Conservation (phyloP, 2,329 filamentous ascomycete species). For the Ascochyta viciae-villosae region DNA sequence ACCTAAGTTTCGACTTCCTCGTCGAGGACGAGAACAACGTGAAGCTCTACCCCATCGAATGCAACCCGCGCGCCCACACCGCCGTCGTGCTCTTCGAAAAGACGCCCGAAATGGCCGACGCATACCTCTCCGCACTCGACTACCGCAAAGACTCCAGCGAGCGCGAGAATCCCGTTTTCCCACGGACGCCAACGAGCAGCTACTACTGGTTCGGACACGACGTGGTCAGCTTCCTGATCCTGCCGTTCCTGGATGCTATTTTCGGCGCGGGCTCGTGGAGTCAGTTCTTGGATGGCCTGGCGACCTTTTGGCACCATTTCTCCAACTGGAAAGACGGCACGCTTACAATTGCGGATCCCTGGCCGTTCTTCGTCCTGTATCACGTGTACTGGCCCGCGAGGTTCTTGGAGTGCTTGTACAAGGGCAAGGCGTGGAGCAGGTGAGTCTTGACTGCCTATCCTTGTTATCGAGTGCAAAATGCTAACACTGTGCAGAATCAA, state of each 20-base stretch:
- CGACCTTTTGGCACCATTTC: conserved; percentile 52
- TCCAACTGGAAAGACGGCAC: conserved; percentile 59
- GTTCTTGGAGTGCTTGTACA: conserved; percentile 57
- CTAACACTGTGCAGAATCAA: conserved; percentile 59
- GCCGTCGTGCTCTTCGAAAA: conserved; percentile 67
- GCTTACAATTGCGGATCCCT: conserved; percentile 57
- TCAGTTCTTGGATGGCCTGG: conserved; percentile 33
- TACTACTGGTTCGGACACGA: conserved; percentile 76
- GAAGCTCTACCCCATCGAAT: conserved; percentile 71
- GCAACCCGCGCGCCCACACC: conserved; percentile 73
- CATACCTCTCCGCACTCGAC: conserved; percentile 37
- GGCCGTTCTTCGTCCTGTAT: conserved; percentile 60
- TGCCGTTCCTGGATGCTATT: conserved; percentile 41
- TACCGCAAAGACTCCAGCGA: conserved; percentile 17
- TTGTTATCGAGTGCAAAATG: background rate
- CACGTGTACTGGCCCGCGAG: conserved; percentile 61
- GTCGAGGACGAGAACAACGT: conserved; percentile 54
- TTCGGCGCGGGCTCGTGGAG: conserved; percentile 24
- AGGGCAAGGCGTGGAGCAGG: conserved; percentile 63
- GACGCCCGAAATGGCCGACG: conserved; percentile 36
- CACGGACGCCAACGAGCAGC: conserved; percentile 29
- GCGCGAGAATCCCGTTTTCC: conserved; percentile 22
- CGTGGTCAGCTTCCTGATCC: conserved; percentile 58
- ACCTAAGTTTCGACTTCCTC: conserved; percentile 76
- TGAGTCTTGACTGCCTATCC: conserved; percentile 2